Evolutionary conservation across 2,329 filamentous ascomycete species (phyloP), one percentile per base, ranked within the genome.

Genomic region (Fusarium globosum): DNA sequence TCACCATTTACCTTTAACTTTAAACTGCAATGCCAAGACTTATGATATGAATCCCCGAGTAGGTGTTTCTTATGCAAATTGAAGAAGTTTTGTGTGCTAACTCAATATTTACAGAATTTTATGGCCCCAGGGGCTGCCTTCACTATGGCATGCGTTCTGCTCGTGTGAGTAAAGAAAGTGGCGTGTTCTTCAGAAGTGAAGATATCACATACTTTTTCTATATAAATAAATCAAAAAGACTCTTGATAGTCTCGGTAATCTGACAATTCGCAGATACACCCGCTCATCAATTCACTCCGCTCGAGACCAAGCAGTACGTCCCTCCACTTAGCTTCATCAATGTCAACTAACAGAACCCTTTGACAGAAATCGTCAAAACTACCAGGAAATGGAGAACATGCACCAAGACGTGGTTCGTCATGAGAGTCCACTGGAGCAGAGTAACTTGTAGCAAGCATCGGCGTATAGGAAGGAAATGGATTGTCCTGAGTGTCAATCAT

Each of bases 81-180:
- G 30, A 20, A 20, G 2, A 2, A 21, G 6, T 13, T 9, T 6
- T 2, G 8, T 18, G 28, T 33, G 23, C 72, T 79, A 18, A 79
- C 23, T 0, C 23, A 48, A 26, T 30, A 7, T 18, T 26, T 20
- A 18, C 51, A 86, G 85, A 84, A 80, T 42, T 80, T 88, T 63
- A 85, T 85, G 67, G 85, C 86, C 60, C 87, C 87, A 14, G 78
- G 85, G 28, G 87, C 87, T 23, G 87, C 87, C 43, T 88, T 88
- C 68, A 86, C 85, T 23, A 89, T 89, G 87, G 87, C 87, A 7
- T 81, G 83, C 52, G 77, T 88, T 18, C 80, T 88, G 28, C 85
- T 88, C 65, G 85, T 85, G 80, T 86, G 79, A 76, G 82, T 77
- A 36, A 51, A 45, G 67, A 61, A 70, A 74, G 63, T 71, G 73